Evolutionary conservation across 768 basidiomycete genomes (phyloP).

Genomic region (Lactarius tabidus): DNA sequence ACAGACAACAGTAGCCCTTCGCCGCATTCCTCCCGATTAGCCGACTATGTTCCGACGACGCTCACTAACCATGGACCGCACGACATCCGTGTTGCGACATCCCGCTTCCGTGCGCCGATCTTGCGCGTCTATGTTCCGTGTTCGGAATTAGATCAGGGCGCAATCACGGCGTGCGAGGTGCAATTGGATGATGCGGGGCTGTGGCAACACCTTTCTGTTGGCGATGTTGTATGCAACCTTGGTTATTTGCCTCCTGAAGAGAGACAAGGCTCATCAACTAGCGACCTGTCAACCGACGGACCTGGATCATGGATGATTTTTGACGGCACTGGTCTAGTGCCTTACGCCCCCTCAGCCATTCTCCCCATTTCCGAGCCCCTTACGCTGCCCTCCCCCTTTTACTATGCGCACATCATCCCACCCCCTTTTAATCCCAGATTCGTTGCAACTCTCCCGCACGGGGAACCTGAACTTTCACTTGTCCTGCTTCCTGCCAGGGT

Average conservation of each 20-base stretch:
- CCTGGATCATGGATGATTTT: constrained; percentile 68
- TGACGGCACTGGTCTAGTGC: constrained; percentile 57
- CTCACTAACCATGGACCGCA: constrained; percentile 41
- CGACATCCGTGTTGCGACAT: constrained; percentile 57
- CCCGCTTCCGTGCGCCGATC: constrained; percentile 63
- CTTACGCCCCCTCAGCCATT: constrained; percentile 53
- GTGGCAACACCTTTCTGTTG: constrained; percentile 71
- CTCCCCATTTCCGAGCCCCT: constrained; percentile 55
- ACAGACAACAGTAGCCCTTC: constrained; percentile 23
- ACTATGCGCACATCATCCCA: constrained; percentile 65
- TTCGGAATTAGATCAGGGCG: constrained; percentile 44
- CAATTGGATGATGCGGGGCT: constrained; percentile 65
- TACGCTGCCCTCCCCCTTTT: constrained; percentile 68
- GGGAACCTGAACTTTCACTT: constrained; percentile 42
- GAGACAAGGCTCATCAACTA: constrained; percentile 13
- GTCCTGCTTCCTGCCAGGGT: constrained; percentile 45
- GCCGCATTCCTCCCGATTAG: constrained; percentile 27
- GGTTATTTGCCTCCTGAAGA: constrained; percentile 60
- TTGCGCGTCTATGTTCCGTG: constrained; percentile 75
- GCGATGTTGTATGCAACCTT: constrained; percentile 77
- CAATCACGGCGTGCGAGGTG: constrained; percentile 57
- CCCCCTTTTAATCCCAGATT: constrained; percentile 32
- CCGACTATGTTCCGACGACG: constrained; percentile 28
- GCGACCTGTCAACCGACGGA: constrained; percentile 22
- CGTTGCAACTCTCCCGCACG: constrained; percentile 32